Percentiles rank a stretch among this genome's conserved stretches.
phyloP scores from a whole-genome alignment of 352 stramenopile genomes.

The Phytophthora macrochlamydospora region DNA sequence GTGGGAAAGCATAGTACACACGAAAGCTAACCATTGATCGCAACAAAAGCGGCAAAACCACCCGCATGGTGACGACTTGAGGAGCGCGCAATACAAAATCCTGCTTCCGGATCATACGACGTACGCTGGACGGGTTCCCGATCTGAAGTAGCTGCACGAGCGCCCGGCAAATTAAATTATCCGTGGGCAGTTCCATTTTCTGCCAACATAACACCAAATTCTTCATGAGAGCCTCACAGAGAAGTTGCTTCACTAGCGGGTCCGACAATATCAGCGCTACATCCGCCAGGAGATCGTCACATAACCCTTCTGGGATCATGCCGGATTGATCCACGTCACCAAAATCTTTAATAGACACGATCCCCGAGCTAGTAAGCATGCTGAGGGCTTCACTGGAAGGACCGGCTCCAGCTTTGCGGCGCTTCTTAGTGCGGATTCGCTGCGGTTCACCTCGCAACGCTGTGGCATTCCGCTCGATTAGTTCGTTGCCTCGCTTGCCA shows the following conservation, averaged over 20 bases:
- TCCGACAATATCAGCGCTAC: conserved; percentile 79
- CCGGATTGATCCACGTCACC: conserved; percentile 77
- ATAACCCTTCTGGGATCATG: conserved; percentile 85
- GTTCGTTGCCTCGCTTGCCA: conserved; percentile 76
- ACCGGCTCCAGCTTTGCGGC: conserved; percentile 58
- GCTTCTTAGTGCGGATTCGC: conserved; percentile 78
- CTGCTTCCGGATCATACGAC: conserved; percentile 85
- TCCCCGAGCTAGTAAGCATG: conserved; percentile 74
- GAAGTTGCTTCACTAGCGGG: conserved; percentile 76
- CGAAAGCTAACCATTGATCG: conserved; percentile 62
- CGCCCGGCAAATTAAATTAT: conserved; percentile 76
- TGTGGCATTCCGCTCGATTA: conserved; percentile 74
- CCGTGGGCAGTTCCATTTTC: conserved; percentile 74
- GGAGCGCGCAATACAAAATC: conserved; percentile 82
- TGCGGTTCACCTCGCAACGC: conserved; percentile 75
- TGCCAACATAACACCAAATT: conserved; percentile 66
- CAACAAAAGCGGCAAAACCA: conserved; percentile 73
- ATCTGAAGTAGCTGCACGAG: conserved; percentile 88
- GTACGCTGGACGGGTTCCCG: conserved; percentile 76
- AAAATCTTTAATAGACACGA: conserved; percentile 71
- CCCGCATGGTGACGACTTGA: conserved; percentile 82
- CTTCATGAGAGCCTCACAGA: conserved; percentile 79
- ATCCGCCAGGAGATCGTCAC: conserved; percentile 77
- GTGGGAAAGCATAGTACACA: conserved; percentile 49
- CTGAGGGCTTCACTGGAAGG: conserved; percentile 62